Base-by-base conservation (phyloP, 2,329 filamentous ascomycete species). In the Mycogone perniciosa region DNA sequence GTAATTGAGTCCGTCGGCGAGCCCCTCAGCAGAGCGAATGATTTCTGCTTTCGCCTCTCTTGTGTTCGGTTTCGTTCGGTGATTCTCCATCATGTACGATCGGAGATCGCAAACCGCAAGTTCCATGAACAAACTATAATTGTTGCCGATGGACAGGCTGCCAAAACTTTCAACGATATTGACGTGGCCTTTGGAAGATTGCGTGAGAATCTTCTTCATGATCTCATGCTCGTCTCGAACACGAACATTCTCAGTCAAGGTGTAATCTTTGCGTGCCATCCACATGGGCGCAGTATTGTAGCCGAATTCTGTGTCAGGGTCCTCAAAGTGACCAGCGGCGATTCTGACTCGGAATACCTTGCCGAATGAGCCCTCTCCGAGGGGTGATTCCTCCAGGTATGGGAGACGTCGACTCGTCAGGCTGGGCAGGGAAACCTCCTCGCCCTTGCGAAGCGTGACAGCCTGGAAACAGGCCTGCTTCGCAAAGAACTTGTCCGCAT, bases 121-220 rank as follows among this genome's bases (percentile, higher is more conserved):
- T 1, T 66, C 65, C 63, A 72, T 71, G 50, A 72, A 71, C 4
- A 73, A 57, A 46, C 68, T 71, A 54, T 68, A 71, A 1, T 56
- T 67, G 5, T 51, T 54, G 5, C 60, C 64, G 11, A 65, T 62
- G 27, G 65, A 59, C 10, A 73, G 53, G 29, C 62, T 67, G 7
- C 68, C 68, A 6, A 63, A 62, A 34, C 64, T 68, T 40, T 67
- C 63, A 10, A 71, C 51, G 4, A 72, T 63, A 27, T 72, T 70
- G 5, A 64, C 57, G 31, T 64, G 64, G 26, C 54, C 60, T 9
- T 57, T 62, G 27, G 49, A 46, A 4, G 61, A 59, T n/a, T 61
- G 60, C 7, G 53, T 57, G 6, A 70, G 57, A 9, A 72, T 69
- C 38, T 59, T 60, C 34, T 64, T 60, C 60, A 71, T 62, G 34